Evolutionary conservation across 2,329 filamentous ascomycete genomes (phyloP), one percentile per base, ranked within the genome.

Genomic region (Leptoxyphium fumago): DNA sequence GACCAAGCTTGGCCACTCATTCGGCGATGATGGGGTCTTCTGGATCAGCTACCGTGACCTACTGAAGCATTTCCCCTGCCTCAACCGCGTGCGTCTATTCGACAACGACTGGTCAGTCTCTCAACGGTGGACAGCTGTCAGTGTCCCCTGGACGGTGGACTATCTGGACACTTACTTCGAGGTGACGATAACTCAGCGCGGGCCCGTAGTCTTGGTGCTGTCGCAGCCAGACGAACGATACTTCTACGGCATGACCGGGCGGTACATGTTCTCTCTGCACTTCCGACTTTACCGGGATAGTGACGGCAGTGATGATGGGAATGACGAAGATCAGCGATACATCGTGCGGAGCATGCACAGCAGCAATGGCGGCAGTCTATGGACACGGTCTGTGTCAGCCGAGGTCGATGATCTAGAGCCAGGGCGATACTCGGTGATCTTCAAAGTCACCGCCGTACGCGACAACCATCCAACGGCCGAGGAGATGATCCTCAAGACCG

Each of bases 371-470:
- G 72, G 77, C 43, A 67, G 72, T n/a, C 70, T 74, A 34, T 77
- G 86, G 74, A 77, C 70, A 17, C 78, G 85, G 6, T 84, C 81
- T 1, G 80, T 87, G 34, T 87, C 81, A 42, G 78, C 83, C 1
- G 85, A 91, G 59, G 70, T 91, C 8, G 52, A 57, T 14, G 71
- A 80, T 30, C 74, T 93, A 21, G 77, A 84, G 15, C 73, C 80
- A 0, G 85, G 85, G 10, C 77, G 74, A 38, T 93, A 93, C 61
- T 77, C 75, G 6, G 76, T 93, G 4, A 70, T 85, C 17, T 73
- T 89, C 60, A 86, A 84, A 57, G 73, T 91, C 46, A 78, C 79
- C 7, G 82, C 82, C 1, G 72, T 71, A 14, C 74, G 80, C n/a
- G 55, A 64, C 9, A 55, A 61, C 4, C 58, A 70, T 21, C 64